Base-by-base conservation (phyloP, 257 asterid genomes). In the Knoxia roxburghii region DNA sequence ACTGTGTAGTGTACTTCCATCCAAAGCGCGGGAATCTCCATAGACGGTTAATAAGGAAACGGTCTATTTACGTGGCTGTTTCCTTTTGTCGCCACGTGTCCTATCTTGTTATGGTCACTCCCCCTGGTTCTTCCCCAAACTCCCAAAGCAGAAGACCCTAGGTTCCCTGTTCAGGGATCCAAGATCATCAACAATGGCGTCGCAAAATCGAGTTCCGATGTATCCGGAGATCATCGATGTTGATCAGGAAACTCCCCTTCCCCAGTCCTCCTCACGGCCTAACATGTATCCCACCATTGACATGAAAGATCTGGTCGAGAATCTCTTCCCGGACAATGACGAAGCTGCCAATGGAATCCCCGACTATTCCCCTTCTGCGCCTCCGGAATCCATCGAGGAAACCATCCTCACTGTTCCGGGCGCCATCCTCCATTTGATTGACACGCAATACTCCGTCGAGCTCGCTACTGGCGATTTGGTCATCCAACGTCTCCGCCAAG, bases 391-490 rank as follows among this genome's bases (percentile, higher is more conserved):
- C 23, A 5, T 45, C 0, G 87, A 87, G 70, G 91, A 90, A 40
- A 53, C 73, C 12, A 68, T 86, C 72, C 55, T 94, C 74, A 68
- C 83, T 10, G 65, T 94, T 51, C 95, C 90, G 26, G 95, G 95
- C 58, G 87, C 96, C 26, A 87, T 94, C 32, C 75, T 94, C 41
- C 90, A 94, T 74, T 87, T 94, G 69, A 94, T 94, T 69, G 99
- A 94, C 73, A 77, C 70, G 53, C 84, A 85, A 29, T 87, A 83
- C 86, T 89, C 96, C 72, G 89, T 94, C 73, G 97, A 94, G 95
- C 97, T 94, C 56, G 95, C 99, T 60, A 51, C 79, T 53, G 99
- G 99, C 2, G 95, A 90, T 74, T 86, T 93, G 33, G 67, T 51
- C 30, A 81, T 89, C 79, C 57, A 74, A 67, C 72, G 90, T 69